Base-by-base conservation (phyloP, 2,329 filamentous ascomycete genomes). In the Monosporascus sp. region DNA sequence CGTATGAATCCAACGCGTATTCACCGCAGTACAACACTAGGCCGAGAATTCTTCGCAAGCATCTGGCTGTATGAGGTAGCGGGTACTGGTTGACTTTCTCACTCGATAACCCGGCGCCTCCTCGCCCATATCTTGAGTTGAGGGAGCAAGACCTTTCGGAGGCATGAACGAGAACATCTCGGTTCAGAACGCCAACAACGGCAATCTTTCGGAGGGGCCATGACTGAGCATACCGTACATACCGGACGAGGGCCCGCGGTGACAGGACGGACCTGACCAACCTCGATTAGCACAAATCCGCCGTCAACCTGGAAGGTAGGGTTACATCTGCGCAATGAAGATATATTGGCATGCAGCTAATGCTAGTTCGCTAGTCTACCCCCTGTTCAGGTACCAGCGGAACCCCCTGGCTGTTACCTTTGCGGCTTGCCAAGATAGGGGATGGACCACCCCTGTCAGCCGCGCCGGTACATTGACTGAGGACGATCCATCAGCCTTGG, bases 1-100 rank as follows among this genome's bases (percentile, higher is more conserved):
- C 50, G 55, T 59, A 50, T 54, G 52, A 56, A 55, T 56, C 60
- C 58, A 60, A 55, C 53, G 9, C 8, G 11, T 18, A 14, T 18
- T 43, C 22, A 20, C 11, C 39, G 3, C 8, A 43, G 5, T 14
- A 14, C 18, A 43, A 14, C 39, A 20, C 18, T 25, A 25, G 14
- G 6, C 17, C 1, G 20, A 20, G 22, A 44, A 14, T 25, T 15
- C 31, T 14, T 14, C 31, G 31, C 11, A 35, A 14, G 11, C 14
- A 44, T 44, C 41, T 20, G 41, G n/a, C 41, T 44, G n/a, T 3
- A 6, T 20, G 5, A 6, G 5, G 11, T 25, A 6, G 6, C 7
- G 18, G 20, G 17, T 25, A n/a, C 41, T 14, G 31, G 31, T 11
- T 5, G 31, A 44, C 14, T 20, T 44, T 15, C 39, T 24, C 22